These are phyloP conservation scores for Gossypium bickii DNA, from an alignment of 345 rosid species.

Conservation along the genomic window DNA sequence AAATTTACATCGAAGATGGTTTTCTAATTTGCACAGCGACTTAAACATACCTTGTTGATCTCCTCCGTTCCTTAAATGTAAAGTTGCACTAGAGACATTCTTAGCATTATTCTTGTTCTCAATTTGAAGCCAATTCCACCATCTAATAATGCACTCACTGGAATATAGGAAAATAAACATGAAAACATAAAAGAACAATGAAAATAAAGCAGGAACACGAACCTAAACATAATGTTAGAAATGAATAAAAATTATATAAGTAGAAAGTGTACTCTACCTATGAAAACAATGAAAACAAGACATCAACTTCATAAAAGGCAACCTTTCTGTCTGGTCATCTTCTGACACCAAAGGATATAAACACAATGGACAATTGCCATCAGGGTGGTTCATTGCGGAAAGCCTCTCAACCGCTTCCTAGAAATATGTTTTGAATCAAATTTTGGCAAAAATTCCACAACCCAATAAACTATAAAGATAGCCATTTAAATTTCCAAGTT, in stretches of 20 bases:
- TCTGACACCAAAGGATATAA: slow-evolving; percentile 60
- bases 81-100: slow-evolving; percentile 21
- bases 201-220: slow-evolving; percentile 4
- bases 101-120: slow-evolving; percentile 37
- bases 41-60: slow-evolving; percentile 39
- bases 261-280: slow-evolving; percentile 39
- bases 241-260: slow-evolving; percentile 2
- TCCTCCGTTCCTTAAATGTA: slow-evolving; percentile 19
- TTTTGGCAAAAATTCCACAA: neutral
- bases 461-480: neutral
- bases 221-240: neutral
- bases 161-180: slow-evolving; percentile 12
- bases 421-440: slow-evolving; percentile 16
- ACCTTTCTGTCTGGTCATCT: slow-evolving; percentile 34
- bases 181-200: slow-evolving; percentile 15
- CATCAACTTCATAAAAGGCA: slow-evolving; percentile 96
- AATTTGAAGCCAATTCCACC: slow-evolving; percentile 87
- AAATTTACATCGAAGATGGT: neutral
- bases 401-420: slow-evolving; percentile 88
- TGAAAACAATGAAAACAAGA: slow-evolving; percentile 96
- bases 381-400: slow-evolving; percentile 81
- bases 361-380: slow-evolving; percentile 85
- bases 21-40: neutral
- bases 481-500: neutral
- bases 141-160: slow-evolving; percentile 82